Conservation (phyloP, 805 yeast species). For the Brettanomyces naardenensis region DNA sequence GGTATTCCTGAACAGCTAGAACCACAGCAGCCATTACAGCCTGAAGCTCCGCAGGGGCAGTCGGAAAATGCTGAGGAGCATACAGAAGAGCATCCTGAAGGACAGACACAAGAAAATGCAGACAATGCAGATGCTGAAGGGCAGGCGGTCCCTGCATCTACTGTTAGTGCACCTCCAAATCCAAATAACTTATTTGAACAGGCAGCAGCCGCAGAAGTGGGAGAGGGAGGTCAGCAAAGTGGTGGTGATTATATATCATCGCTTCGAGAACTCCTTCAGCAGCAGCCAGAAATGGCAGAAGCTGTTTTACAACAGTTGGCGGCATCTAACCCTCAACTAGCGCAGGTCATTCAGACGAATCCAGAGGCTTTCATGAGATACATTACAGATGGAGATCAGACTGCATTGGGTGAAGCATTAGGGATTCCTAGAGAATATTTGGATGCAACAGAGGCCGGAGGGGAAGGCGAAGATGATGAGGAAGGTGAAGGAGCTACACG, state of each 20-base stretch:
- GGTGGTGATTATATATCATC: constrained; percentile 38
- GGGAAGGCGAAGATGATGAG: constrained; percentile 28
- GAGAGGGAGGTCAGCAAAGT: constrained; percentile 16
- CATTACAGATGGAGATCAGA: constrained; percentile 55
- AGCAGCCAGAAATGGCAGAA: constrained; percentile 84
- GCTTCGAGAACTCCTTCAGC: constrained; percentile 70
- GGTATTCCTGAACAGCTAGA: constrained; percentile 65
- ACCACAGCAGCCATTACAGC: constrained; percentile 8
- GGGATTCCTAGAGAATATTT: constrained; percentile 32
- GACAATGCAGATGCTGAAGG: constrained; percentile 27
- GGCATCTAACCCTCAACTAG: constrained; percentile 76
- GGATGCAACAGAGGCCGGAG: constrained; percentile 29
- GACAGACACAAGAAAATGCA: constrained; percentile 21
- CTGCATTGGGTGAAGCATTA: constrained; percentile 38
- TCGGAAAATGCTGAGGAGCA: background rate
- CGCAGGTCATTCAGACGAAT: constrained; percentile 67
- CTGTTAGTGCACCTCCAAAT: constrained; percentile 6
- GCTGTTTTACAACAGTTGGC: constrained; percentile 77
- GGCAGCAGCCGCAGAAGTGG: constrained; percentile 29
- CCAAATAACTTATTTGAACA: constrained; percentile 49
- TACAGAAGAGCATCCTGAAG: constrained; percentile 10
- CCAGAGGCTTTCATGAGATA: constrained; percentile 85
- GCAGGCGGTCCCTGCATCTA: constrained; percentile 19
- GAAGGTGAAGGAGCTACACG: constrained; percentile 34
- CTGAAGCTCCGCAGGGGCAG: background rate